Conservation (phyloP, 2,329 filamentous ascomycete genomes). For the Rhynchosporium graminicola region DNA sequence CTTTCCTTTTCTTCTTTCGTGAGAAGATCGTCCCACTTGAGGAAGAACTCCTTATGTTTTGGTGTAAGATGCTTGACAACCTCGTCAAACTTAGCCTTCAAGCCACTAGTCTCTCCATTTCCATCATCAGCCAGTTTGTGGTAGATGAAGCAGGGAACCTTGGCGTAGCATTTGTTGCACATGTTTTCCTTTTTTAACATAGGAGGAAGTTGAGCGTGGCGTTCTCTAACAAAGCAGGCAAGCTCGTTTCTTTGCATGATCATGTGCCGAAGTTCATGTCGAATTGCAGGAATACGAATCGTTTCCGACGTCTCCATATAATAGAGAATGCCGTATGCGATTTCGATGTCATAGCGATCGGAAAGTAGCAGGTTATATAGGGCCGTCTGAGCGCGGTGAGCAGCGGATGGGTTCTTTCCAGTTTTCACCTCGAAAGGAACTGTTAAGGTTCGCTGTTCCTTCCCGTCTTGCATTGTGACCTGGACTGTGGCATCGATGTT, state of each 20-base stretch:
- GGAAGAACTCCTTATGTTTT: conserved; percentile 78
- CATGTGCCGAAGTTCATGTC: conserved; percentile 91
- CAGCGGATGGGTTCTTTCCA: conserved; percentile 77
- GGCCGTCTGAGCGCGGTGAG: conserved; percentile 90
- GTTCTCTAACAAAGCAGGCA: conserved; percentile 80
- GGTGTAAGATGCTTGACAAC: conserved; percentile 76
- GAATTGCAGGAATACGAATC: conserved; percentile 79
- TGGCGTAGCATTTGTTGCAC: conserved; percentile 88
- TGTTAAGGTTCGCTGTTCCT: conserved; percentile 68
- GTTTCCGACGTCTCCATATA: conserved; percentile 92
- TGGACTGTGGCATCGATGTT: conserved; percentile 98
- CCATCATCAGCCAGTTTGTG: conserved; percentile 88
- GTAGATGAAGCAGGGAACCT: conserved; percentile 88
- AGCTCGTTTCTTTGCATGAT: conserved; percentile 93
- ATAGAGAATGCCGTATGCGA: conserved; percentile 88
- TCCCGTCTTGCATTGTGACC: conserved; percentile 73
- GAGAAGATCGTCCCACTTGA: conserved; percentile 90
- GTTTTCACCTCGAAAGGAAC: conserved; percentile 97
- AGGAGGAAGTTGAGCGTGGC: conserved; percentile 75
- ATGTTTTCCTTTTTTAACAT: conserved; percentile 82
- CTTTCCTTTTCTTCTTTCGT: conserved; percentile 93
- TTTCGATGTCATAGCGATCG: conserved; percentile 91
- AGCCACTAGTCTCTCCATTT: conserved; percentile 75
- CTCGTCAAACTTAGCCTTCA: conserved; percentile 80
- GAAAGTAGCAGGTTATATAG: conserved; percentile 91